These are phyloP conservation scores for Stemphylium vesicarium DNA, from an alignment of 2,329 filamentous ascomycete species.

Conservation along the genomic window DNA sequence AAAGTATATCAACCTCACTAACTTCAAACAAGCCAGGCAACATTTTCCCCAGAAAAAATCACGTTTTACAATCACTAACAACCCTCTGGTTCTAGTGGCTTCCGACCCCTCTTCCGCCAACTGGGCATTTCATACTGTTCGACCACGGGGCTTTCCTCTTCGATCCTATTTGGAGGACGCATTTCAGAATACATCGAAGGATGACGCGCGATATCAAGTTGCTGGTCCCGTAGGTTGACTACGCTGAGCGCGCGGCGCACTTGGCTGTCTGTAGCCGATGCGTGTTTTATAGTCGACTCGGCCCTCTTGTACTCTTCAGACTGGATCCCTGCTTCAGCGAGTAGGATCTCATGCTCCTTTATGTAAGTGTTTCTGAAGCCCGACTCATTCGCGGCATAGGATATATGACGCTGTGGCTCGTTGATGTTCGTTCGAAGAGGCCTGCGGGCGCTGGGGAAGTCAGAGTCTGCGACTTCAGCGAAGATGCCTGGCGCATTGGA, in stretches of 20 bases:
- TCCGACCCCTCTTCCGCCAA: slow-evolving; percentile 1
- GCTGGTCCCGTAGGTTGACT: slow-evolving; percentile 3
- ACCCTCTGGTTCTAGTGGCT: not conserved
- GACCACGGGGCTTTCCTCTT: not conserved
- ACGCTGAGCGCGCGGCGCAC: slow-evolving; percentile 2
- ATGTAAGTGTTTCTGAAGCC: not conserved
- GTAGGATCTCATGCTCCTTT: not conserved
- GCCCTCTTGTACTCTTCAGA: slow-evolving; percentile 7
- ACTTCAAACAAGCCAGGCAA: too few relatives aligned
- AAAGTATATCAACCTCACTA: too few relatives aligned
- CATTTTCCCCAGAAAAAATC: too few relatives aligned
- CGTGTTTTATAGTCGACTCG: not conserved
- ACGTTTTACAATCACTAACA: not conserved
- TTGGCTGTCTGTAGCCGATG: not conserved
- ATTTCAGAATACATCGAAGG: not conserved
- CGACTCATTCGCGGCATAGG: not conserved
- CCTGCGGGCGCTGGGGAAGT: not conserved
- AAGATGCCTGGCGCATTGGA: not conserved
- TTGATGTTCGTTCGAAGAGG: not conserved
- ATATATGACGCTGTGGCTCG: not conserved
- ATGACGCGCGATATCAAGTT: slow-evolving; percentile 1
- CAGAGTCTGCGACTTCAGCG: not conserved
- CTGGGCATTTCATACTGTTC: slow-evolving; percentile 1
- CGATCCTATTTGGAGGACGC: not conserved
- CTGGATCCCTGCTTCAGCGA: not conserved